These are phyloP conservation scores for Citrullus amarus DNA, from an alignment of 306 rosid genomes.

Conservation along the genomic window DNA sequence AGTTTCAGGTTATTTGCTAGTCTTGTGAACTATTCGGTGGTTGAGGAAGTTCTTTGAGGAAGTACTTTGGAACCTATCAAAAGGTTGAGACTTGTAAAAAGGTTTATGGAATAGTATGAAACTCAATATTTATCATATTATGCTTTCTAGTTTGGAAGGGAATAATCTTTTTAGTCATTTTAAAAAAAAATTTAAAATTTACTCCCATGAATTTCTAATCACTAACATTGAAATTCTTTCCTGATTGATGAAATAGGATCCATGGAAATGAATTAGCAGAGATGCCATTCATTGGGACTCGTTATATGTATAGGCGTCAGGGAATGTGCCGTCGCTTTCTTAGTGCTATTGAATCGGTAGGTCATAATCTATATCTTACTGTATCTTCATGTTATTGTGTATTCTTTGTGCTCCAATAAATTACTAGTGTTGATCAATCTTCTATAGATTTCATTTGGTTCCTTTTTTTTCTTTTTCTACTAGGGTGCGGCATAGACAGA, in stretches of 20 bases:
- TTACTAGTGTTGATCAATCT: background rate
- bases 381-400: background rate
- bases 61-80: background rate
- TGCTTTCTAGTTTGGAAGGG: background rate
- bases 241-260: slow-evolving; percentile 45
- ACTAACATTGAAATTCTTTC: slow-evolving; percentile 14
- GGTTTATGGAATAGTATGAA: background rate
- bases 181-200: background rate
- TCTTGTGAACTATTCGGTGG: background rate
- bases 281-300: slow-evolving; percentile 98
- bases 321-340: slow-evolving; percentile 97
- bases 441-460: background rate
- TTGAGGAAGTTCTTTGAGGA: background rate
- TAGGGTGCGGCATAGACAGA: background rate
- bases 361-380: slow-evolving; percentile 11
- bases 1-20: background rate
- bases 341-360: slow-evolving; percentile 57
- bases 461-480: background rate
- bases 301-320: slow-evolving; percentile 76
- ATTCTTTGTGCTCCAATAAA: background rate
- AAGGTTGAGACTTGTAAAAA: background rate
- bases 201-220: background rate
- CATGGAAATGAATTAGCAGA: slow-evolving; percentile 80
- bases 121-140: background rate
- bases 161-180: background rate